A percentile compares a stretch with the other conserved stretches of the same genome.
Conservation (phyloP, 75 land plant species). For the Cunninghamia lanceolata region DNA sequence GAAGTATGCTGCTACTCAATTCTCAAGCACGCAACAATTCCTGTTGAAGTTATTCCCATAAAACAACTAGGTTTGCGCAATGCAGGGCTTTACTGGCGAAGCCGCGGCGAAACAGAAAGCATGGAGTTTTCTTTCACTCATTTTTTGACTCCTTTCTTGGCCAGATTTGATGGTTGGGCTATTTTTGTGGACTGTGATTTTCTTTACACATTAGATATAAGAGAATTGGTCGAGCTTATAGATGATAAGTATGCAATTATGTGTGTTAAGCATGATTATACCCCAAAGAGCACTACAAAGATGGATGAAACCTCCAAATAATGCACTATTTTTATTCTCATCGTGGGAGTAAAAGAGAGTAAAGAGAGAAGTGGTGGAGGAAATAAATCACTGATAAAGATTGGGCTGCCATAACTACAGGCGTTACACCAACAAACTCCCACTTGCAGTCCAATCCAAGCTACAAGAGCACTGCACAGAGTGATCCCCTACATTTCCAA, state of each 20-base stretch:
- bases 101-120: constrained; percentile 54
- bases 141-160: constrained; percentile 71
- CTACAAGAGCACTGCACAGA: too few relatives aligned
- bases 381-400: too few relatives aligned
- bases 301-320: constrained; percentile 51
- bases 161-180: constrained; percentile 69
- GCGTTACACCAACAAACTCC: too few relatives aligned
- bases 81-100: constrained; percentile 53
- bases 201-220: constrained; percentile 51
- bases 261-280: constrained; percentile 38
- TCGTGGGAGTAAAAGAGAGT: too few relatives aligned
- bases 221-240: constrained; percentile 42
- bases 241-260: constrained; percentile 58
- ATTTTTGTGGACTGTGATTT: constrained; percentile 83
- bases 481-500: too few relatives aligned
- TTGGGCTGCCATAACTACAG: too few relatives aligned
- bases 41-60: constrained; percentile 62
- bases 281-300: constrained; percentile 26
- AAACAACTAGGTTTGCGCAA: constrained; percentile 46
- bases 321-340: too few relatives aligned
- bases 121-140: constrained; percentile 85
- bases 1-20: constrained; percentile 69
- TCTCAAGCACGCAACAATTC: constrained; percentile 55
- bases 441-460: too few relatives aligned
- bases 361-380: too few relatives aligned